Evolutionary conservation across 305 asterid genomes (phyloP).

Genomic region (Rubia tinctorum): DNA sequence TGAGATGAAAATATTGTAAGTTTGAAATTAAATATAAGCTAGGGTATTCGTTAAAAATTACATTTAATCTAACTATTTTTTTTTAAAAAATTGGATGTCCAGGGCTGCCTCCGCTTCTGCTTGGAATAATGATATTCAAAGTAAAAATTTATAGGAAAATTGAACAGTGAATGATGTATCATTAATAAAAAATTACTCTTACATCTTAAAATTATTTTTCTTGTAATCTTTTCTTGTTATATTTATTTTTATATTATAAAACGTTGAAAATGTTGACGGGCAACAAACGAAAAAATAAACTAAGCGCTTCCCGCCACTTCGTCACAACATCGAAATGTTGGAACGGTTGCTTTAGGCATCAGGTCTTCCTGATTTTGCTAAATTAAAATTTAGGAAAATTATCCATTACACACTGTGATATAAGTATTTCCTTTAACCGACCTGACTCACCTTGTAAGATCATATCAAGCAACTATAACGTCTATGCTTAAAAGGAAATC

Average conservation of each 20-base stretch:
- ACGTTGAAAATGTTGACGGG: constrained; percentile 2
- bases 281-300: background rate
- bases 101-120: no score
- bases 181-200: no score
- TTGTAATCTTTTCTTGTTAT: background rate
- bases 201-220: no score
- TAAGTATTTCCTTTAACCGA: background rate
- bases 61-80: no score
- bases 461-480: no score
- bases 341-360: background rate
- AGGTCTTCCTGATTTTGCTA: background rate
- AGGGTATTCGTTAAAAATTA: no score
- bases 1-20: no score
- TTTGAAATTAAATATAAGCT: no score
- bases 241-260: background rate
- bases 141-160: no score
- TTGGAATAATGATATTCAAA: no score
- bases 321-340: background rate
- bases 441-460: constrained; percentile 7
- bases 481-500: background rate
- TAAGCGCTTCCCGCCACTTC: constrained; percentile 23
- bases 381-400: background rate
- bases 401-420: background rate
- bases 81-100: no score
- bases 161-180: no score